Base-by-base conservation (phyloP, 75 land plant species). In the Pinus albicaulis region DNA sequence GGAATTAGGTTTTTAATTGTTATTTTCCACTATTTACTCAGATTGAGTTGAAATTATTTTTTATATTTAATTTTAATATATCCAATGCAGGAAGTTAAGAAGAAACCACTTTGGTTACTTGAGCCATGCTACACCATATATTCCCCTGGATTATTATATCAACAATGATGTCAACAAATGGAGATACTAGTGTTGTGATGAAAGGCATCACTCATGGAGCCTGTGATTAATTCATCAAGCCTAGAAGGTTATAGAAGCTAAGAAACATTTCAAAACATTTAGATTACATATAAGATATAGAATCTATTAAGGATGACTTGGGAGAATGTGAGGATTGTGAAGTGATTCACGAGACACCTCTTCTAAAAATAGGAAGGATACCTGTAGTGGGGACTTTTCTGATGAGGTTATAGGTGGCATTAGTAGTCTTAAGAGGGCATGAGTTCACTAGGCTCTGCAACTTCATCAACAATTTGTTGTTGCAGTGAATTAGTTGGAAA, bases 231-330 rank as follows among this genome's bases (percentile, higher is more conserved):
- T 90, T 98, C 23, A 88, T 98, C n/a, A 98, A 98, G 76, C 99
- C 99, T 7, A 85, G 92, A 24, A 77, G 98, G 69, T 88, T 98
- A 86, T 92, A 98, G 77, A 96, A 98, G 73, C 92, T 98, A 17
- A 75, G 88, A 17, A 98, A 98, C 74, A 94, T 98, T 72, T 98
- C 98, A 98, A 98, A 98, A 56, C 99, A 98, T 79, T 95, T 98
- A 31, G 78, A 91, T 55, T 80, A 98, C 55, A 94, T 85, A 75
- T 14, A 38, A 25, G 68, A 38, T 20, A 64, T 34, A 31, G 68
- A 64, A 34, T 34, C 26, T 64, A 34, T 64, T 64, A 31, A 64
- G 38, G 68, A 64, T 14, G 68, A 64, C 14, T 64, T n/a, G n/a
- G n/a, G n/a, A n/a, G n/a, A n/a, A n/a, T n/a, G n/a, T n/a, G n/a